A percentile compares a stretch with the other conserved stretches of the same genome.
Conservation (phyloP, 2,329 filamentous ascomycete genomes). For the Talaromyces sp. region DNA sequence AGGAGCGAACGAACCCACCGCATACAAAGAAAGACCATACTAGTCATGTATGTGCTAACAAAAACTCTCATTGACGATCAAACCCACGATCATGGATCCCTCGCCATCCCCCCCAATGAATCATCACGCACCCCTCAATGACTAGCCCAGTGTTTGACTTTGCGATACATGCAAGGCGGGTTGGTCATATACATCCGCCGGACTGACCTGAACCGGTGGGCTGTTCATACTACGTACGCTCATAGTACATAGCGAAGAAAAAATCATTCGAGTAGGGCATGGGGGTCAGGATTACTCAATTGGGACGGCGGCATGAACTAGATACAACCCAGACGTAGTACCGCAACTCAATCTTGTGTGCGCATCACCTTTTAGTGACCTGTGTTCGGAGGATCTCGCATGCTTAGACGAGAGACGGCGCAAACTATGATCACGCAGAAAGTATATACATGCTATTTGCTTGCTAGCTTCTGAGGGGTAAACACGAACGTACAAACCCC, state of each 20-base stretch:
- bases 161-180: conserved; percentile 10
- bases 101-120: not conserved
- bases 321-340: not conserved
- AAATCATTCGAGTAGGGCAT: not conserved
- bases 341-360: not conserved
- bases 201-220: not conserved
- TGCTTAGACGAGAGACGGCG: not conserved
- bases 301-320: conserved; percentile 12
- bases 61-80: not conserved
- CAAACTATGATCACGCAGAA: not conserved
- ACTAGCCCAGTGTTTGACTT: not conserved
- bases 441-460: not conserved
- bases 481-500: not conserved
- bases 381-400: not conserved
- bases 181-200: conserved; percentile 5
- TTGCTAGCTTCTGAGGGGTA: not conserved
- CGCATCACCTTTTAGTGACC: not conserved
- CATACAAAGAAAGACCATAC: not conserved
- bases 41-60: not conserved
- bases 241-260: too few relatives aligned
- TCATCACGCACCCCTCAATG: not conserved
- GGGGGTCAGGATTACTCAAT: conserved; percentile 2
- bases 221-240: too few relatives aligned
- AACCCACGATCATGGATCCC: not conserved
- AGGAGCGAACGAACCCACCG: not conserved